Percentiles rank a stretch among this genome's conserved stretches.
phyloP scores from a whole-genome alignment of 768 basidiomycete genomes.

The Mycena pura region DNA sequence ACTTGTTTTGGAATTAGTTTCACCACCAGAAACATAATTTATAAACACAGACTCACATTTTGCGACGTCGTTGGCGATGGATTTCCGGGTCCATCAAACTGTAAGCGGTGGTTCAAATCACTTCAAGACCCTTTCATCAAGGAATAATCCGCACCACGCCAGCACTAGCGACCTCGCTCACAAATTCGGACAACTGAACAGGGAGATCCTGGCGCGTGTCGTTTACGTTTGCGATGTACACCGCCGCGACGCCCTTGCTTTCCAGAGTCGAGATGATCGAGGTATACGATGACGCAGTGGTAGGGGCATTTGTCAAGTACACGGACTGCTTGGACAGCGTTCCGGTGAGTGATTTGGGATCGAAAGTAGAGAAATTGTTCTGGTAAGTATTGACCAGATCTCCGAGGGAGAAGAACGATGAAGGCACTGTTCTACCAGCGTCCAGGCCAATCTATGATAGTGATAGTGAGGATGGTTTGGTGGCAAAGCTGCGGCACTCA shows the following conservation, averaged over 20 bases:
- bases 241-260: conserved; percentile 2
- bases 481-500: neutral
- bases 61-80: neutral
- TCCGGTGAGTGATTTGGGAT: neutral
- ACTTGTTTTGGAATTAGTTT: neutral
- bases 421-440: neutral
- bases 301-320: neutral
- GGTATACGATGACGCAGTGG: neutral
- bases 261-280: neutral
- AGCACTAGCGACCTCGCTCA: neutral
- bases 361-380: neutral
- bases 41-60: neutral
- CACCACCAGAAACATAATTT: neutral
- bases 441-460: conserved; percentile 5
- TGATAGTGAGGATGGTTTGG: no score
- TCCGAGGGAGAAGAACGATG: neutral
- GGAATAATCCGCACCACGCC: neutral
- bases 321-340: conserved; percentile 8
- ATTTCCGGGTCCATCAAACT: no score
- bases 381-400: conserved; percentile 14
- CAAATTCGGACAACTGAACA: neutral
- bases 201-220: neutral
- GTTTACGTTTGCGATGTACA: neutral
- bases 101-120: no score
- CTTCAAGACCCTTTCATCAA: neutral